Percentiles rank a stretch among this genome's conserved stretches.
Conservation (phyloP, 2,329 filamentous ascomycete genomes). For the Madurella fahalii region DNA sequence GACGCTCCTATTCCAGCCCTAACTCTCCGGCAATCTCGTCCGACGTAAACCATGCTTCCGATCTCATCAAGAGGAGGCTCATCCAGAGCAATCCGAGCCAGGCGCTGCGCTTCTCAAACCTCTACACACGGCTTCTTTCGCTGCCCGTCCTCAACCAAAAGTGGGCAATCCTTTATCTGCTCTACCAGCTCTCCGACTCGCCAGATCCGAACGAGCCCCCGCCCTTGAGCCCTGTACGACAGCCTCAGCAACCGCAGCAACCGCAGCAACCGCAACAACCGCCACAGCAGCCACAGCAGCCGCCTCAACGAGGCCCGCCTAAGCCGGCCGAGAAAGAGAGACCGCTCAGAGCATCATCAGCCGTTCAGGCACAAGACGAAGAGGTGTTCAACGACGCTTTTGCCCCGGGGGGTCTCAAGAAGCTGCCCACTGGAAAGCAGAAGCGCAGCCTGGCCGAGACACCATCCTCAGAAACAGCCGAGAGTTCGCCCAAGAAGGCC, state of each 20-base stretch:
- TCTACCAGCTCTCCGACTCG: slow-evolving; percentile 76
- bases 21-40: slow-evolving; percentile 54
- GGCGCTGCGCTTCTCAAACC: slow-evolving; percentile 80
- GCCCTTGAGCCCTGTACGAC: slow-evolving; percentile 35
- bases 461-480: slow-evolving; percentile 8
- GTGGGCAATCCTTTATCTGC: slow-evolving; percentile 91
- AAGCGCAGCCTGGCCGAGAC: slow-evolving; percentile 34
- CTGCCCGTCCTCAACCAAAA: slow-evolving; percentile 91
- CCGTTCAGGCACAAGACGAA: slow-evolving; percentile 41
- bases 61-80: slow-evolving; percentile 85
- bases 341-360: slow-evolving; percentile 34
- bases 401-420: slow-evolving; percentile 48
- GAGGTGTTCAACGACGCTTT: slow-evolving; percentile 51
- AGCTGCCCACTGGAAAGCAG: slow-evolving; percentile 39
- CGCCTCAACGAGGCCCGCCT: slow-evolving; percentile 25
- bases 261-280: slow-evolving; percentile 38
- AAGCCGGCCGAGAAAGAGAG: slow-evolving; percentile 34
- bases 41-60: slow-evolving; percentile 86
- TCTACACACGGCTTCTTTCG: slow-evolving; percentile 85
- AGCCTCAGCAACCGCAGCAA: slow-evolving; percentile 25
- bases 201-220: slow-evolving; percentile 52
- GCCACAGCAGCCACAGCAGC: slow-evolving; percentile 36
- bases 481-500: slow-evolving; percentile 26
- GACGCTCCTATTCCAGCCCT: slow-evolving; percentile 34
- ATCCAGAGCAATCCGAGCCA: slow-evolving; percentile 73